Conservation (phyloP, 352 stramenopile genomes). For the Blastocystis sp. region DNA sequence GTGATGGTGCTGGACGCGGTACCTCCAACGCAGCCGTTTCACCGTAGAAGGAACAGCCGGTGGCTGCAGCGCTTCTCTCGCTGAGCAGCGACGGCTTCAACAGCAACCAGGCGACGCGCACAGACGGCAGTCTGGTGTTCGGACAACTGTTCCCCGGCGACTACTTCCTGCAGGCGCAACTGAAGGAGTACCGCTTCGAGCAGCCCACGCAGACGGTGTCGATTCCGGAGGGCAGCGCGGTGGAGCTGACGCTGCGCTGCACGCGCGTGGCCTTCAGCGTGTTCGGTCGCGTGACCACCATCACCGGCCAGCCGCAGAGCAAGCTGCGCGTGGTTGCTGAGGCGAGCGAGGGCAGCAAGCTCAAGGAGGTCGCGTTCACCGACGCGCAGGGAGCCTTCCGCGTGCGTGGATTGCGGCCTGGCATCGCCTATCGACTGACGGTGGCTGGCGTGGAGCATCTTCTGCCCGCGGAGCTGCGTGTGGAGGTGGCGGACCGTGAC, state of each 20-base stretch:
- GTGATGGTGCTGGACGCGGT: neutral
- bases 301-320: conserved; percentile 14
- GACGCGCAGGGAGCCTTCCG: conserved; percentile 11
- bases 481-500: neutral
- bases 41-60: neutral
- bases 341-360: neutral
- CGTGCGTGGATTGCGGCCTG: conserved; percentile 7
- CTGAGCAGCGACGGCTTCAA: neutral
- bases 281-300: neutral
- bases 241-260: neutral
- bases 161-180: conserved; percentile 17
- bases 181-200: conserved; percentile 26
- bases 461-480: neutral
- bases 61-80: neutral
- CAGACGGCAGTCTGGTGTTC: conserved; percentile 13
- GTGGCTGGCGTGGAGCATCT: neutral
- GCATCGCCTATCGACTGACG: neutral
- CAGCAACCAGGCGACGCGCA: neutral
- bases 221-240: neutral
- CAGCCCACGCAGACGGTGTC: neutral
- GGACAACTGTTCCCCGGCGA: conserved; percentile 13
- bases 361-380: neutral
- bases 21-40: neutral
- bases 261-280: conserved; percentile 11
- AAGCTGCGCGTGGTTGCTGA: neutral